Conservation (phyloP, 805 yeast species). For the Wickerhamomyces ciferrii region DNA sequence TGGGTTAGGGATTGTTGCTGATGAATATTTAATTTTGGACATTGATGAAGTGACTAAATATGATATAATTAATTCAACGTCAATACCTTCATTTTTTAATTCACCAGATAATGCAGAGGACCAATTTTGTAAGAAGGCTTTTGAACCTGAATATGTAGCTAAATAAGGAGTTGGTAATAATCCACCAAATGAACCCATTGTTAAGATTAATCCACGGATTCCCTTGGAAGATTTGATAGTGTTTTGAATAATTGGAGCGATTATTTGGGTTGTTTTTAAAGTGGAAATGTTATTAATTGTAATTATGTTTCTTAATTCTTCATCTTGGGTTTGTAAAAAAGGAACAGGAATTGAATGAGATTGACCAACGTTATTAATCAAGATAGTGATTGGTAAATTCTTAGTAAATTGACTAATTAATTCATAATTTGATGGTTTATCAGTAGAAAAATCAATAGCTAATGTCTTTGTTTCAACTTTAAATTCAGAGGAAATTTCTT, state of each 20-base stretch:
- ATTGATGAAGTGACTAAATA: constrained; percentile 92
- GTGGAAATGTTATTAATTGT: constrained; percentile 85
- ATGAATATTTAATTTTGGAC: constrained; percentile 85
- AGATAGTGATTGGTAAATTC: constrained; percentile 59
- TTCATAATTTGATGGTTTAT: constrained; percentile 51
- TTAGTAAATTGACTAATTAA: constrained; percentile 40
- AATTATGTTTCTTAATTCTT: constrained; percentile 75
- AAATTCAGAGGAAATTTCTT: constrained; percentile 55
- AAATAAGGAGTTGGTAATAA: constrained; percentile 86
- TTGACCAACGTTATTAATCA: constrained; percentile 91
- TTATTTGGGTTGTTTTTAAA: constrained; percentile 73
- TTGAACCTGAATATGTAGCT: constrained; percentile 94
- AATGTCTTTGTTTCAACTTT: constrained; percentile 59
- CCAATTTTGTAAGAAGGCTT: constrained; percentile 94
- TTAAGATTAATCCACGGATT: constrained; percentile 71
- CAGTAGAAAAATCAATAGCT: constrained; percentile 75
- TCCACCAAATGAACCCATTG: constrained; percentile 98
- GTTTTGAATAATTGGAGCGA: constrained; percentile 62
- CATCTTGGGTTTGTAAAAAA: constrained; percentile 69
- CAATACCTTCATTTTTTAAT: constrained; percentile 60
- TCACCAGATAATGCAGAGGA: constrained; percentile 86
- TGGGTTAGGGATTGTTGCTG: constrained; percentile 77
- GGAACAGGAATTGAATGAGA: constrained; percentile 95
- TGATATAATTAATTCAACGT: constrained; percentile 80
- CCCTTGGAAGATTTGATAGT: constrained; percentile 38